Base-by-base conservation (phyloP, 306 rosid genomes). In the Vigna nakashimae region DNA sequence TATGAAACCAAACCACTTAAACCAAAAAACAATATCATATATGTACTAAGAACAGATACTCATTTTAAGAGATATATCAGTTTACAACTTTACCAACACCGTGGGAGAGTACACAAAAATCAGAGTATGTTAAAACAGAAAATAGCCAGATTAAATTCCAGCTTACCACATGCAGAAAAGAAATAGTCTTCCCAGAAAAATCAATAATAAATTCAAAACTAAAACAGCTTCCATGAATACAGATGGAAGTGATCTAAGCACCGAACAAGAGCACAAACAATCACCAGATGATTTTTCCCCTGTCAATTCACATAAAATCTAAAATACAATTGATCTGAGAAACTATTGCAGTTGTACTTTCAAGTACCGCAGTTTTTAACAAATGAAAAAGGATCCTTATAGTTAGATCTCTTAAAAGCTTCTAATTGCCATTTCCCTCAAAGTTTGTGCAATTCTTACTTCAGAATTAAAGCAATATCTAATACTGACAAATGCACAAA, bases 141-240 rank as follows among this genome's bases (percentile, higher is more conserved):
- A 76, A 70, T 63, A 66, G 74, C 51, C 69, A 34, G 18, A 72
- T 32, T 26, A 53, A 53, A 52, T 70, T 63, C 48, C 9, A 14
- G 56, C 55, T 52, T 57, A 82, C 71, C 65, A 63, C 76, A 60
- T 30, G 36, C 4, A 69, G 17, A 71, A 65, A 71, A 76, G 36
- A 53, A 71, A 73, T 55, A 11, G 10, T 9, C 49, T 10, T 53
- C 38, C 69, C 9, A 9, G 28, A 20, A 56, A 20, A 55, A 55
- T 20, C 30, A 55, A 55, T 55, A 55, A 55, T 20, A 52, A n/a
- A 38, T 18, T 48, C 43, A 49, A 51, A 9, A 71, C 10, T 40
- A 55, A 42, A 51, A 30, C 32, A 16, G 48, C n/a, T 72, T 18
- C 78, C 14, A 40, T 7, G 60, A 79, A 28, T 42, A 22, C 5